These are phyloP conservation scores for Fusarium pseudograminearum DNA, from an alignment of 2,329 filamentous ascomycete genomes.

Conservation along the genomic window DNA sequence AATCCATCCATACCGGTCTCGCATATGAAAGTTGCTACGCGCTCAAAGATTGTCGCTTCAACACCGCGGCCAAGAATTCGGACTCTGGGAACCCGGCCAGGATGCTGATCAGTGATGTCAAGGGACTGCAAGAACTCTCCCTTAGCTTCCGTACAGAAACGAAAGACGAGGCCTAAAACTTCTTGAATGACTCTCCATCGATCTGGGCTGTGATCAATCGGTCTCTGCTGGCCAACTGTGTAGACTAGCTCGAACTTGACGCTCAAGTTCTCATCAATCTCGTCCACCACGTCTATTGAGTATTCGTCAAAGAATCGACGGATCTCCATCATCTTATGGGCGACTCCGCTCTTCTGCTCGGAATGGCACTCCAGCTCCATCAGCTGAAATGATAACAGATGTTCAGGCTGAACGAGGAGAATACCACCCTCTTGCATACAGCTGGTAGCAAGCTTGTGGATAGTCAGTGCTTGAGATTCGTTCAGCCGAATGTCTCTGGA, in stretches of 20 bases:
- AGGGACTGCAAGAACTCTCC: background rate
- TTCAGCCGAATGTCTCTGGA: slow-evolving; percentile 61
- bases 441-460: no score
- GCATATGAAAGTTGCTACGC: slow-evolving; percentile 58
- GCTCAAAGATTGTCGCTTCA: slow-evolving; percentile 46
- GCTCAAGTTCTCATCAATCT: slow-evolving; percentile 73
- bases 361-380: slow-evolving; percentile 61
- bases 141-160: slow-evolving; percentile 49
- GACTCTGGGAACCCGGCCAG: slow-evolving; percentile 53
- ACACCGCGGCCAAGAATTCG: slow-evolving; percentile 59
- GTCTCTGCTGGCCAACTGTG: slow-evolving; percentile 65
- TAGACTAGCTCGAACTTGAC: slow-evolving; percentile 73
- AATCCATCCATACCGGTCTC: slow-evolving; percentile 56
- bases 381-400: slow-evolving; percentile 72
- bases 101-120: no score
- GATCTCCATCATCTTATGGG: slow-evolving; percentile 52
- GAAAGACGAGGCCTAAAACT: slow-evolving; percentile 60
- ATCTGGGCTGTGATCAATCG: slow-evolving; percentile 64
- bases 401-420: slow-evolving; percentile 72
- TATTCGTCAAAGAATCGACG: slow-evolving; percentile 60
- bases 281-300: slow-evolving; percentile 70
- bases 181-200: slow-evolving; percentile 69
- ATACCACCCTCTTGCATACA: slow-evolving; percentile 58
- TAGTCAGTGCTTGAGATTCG: no score
- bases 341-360: no score